These are phyloP conservation scores for Conticribra guillardii DNA, from an alignment of 108 stramenopile genomes.

Conservation along the genomic window DNA sequence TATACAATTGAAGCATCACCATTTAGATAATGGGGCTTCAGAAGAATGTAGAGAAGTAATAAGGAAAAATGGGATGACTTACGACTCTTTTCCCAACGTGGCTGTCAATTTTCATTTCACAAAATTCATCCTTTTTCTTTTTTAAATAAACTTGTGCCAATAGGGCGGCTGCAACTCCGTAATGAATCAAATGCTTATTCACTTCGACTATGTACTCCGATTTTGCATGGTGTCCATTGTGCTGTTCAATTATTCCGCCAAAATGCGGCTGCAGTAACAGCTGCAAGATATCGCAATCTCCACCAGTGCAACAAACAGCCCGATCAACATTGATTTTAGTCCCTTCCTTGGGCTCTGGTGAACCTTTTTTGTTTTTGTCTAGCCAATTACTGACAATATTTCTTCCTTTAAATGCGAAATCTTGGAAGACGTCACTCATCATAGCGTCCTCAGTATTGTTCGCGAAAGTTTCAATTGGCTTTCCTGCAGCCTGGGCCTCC, in stretches of 20 bases:
- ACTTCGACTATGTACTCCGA: constrained; percentile 33
- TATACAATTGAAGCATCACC: no score
- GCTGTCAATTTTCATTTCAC: constrained; percentile 4
- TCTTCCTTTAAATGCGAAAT: constrained; percentile 54
- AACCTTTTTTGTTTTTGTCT: constrained; percentile 3
- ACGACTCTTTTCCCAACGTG: constrained; percentile 60
- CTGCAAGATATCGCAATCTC: constrained; percentile 60
- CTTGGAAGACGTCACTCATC: constrained; percentile 55
- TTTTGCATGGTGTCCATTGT: neutral
- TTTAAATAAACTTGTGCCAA: constrained; percentile 9
- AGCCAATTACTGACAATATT: constrained; percentile 55
- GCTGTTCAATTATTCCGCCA: constrained; percentile 42
- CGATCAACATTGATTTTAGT: constrained; percentile 26
- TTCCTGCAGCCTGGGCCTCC: constrained; percentile 7
- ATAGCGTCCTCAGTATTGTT: constrained; percentile 64
- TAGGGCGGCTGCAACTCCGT: constrained; percentile 52
- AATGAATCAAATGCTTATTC: constrained; percentile 55
- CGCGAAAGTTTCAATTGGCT: constrained; percentile 54
- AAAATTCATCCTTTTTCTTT: constrained; percentile 30
- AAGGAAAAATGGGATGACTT: no score
- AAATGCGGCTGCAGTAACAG: constrained; percentile 34
- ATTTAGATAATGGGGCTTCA: no score
- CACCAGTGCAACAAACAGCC: constrained; percentile 60
- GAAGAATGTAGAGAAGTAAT: no score
- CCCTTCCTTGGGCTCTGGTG: constrained; percentile 12